These are phyloP conservation scores for Aureobasidium lini DNA, from an alignment of 2,329 filamentous ascomycete genomes.

Conservation along the genomic window DNA sequence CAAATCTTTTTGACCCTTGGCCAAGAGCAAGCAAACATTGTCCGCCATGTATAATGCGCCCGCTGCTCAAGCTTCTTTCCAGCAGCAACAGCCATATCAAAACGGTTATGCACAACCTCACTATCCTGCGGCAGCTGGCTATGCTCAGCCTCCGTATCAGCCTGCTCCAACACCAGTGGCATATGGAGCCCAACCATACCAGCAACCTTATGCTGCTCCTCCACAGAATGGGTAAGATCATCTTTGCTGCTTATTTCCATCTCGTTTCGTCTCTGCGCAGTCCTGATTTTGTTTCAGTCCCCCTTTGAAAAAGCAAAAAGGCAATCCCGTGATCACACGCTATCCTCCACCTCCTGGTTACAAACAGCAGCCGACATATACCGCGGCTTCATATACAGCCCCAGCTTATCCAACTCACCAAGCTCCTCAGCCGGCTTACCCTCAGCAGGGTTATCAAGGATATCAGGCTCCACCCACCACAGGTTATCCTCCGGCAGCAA, in stretches of 20 bases:
- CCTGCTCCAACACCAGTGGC: slow-evolving; percentile 3
- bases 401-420: slow-evolving; percentile 6
- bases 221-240: slow-evolving; percentile 5
- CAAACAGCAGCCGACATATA: slow-evolving; percentile 9
- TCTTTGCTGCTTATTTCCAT: background rate
- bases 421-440: slow-evolving; percentile 14
- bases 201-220: slow-evolving; percentile 16
- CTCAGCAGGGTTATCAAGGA: slow-evolving; percentile 18
- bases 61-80: slow-evolving; percentile 23
- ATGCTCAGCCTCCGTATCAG: slow-evolving; percentile 26
- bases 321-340: slow-evolving; percentile 42
- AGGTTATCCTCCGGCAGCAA: background rate
- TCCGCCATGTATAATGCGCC: slow-evolving; percentile 21
- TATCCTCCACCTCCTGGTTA: slow-evolving; percentile 40
- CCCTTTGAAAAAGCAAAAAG: slow-evolving; percentile 36
- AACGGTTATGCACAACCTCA: background rate
- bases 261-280: background rate
- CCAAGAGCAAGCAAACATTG: background rate
- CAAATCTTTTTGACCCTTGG: slow-evolving; percentile 1
- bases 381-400: slow-evolving; percentile 1
- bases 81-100: slow-evolving; percentile 25
- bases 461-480: slow-evolving; percentile 17
- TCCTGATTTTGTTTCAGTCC: slow-evolving; percentile 21
- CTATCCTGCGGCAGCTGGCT: background rate
- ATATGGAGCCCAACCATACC: slow-evolving; percentile 22